These are phyloP conservation scores for Monilinia fructicola DNA, from an alignment of 2,329 filamentous ascomycete species.

Conservation along the genomic window DNA sequence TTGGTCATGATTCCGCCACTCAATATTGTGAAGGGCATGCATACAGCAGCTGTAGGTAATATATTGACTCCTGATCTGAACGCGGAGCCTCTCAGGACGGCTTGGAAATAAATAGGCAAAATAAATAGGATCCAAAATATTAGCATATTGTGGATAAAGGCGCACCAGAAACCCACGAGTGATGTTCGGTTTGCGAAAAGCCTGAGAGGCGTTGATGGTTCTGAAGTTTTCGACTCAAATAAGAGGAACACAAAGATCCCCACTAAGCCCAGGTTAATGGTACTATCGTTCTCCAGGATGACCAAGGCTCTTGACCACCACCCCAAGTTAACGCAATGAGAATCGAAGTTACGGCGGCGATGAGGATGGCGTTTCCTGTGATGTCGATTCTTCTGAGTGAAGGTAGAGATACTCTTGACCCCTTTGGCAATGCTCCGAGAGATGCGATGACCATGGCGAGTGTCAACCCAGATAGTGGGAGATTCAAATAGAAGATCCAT, in stretches of 20 bases:
- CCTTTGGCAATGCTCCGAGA: constrained; percentile 14
- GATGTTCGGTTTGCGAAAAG: constrained; percentile 24
- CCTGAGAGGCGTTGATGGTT: constrained; percentile 23
- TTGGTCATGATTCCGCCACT: constrained; percentile 4
- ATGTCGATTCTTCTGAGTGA: constrained; percentile 57
- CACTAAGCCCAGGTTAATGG: constrained; percentile 41
- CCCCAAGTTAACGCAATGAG: constrained; percentile 58
- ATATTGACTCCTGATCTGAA: constrained; percentile 45
- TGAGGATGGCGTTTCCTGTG: constrained; percentile 60
- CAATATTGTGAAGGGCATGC: neutral
- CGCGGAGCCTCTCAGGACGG: constrained; percentile 42
- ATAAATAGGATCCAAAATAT: constrained; percentile 44
- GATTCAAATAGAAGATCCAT: constrained; percentile 30
- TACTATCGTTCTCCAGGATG: constrained; percentile 24
- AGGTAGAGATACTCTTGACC: neutral
- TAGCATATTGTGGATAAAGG: constrained; percentile 44
- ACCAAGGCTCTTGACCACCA: constrained; percentile 24
- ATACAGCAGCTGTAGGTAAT: constrained; percentile 37
- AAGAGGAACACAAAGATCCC: constrained; percentile 42
- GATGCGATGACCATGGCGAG: constrained; percentile 24
- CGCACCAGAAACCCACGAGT: constrained; percentile 36
- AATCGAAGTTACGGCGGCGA: constrained; percentile 54
- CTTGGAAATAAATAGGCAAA: constrained; percentile 51
- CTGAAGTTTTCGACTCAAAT: constrained; percentile 10
- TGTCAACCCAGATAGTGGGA: constrained; percentile 27